phyloP scores from a whole-genome alignment of 2,329 filamentous ascomycete species.

The Nemania sp. region DNA sequence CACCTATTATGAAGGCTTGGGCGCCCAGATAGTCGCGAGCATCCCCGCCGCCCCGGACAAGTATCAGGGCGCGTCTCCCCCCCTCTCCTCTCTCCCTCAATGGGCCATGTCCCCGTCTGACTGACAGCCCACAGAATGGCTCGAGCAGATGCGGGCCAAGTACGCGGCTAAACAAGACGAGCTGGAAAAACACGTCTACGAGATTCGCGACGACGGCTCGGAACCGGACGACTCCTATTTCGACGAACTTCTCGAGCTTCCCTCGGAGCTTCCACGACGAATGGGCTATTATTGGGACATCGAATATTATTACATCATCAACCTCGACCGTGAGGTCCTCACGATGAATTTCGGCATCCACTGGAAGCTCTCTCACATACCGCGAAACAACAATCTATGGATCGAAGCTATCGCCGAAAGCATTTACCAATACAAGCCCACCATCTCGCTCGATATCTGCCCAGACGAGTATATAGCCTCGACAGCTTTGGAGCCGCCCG shows the following conservation, averaged over 20 bases:
- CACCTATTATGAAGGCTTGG: neutral
- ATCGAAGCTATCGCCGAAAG: neutral
- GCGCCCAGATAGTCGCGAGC: neutral
- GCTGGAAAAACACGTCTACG: neutral
- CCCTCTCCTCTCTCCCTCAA: neutral
- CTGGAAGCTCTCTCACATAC: constrained; percentile 11
- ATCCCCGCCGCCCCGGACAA: neutral
- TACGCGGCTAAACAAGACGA: neutral
- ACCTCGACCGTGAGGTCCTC: constrained; percentile 12
- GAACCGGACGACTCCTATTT: neutral
- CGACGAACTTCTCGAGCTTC: neutral
- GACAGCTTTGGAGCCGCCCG: constrained; percentile 1
- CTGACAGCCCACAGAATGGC: constrained; percentile 7
- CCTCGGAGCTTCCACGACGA: constrained; percentile 5
- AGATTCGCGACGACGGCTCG: constrained; percentile 1
- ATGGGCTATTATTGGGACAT: neutral
- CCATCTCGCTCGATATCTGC: neutral
- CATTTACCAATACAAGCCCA: neutral
- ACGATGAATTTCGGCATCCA: neutral
- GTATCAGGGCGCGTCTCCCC: neutral
- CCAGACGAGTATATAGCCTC: neutral
- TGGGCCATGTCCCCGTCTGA: neutral
- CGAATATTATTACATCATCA: constrained; percentile 8
- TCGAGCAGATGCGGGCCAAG: neutral
- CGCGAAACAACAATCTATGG: neutral